Base-by-base conservation (phyloP, 257 asterid species). In the Solanum peruvianum region DNA sequence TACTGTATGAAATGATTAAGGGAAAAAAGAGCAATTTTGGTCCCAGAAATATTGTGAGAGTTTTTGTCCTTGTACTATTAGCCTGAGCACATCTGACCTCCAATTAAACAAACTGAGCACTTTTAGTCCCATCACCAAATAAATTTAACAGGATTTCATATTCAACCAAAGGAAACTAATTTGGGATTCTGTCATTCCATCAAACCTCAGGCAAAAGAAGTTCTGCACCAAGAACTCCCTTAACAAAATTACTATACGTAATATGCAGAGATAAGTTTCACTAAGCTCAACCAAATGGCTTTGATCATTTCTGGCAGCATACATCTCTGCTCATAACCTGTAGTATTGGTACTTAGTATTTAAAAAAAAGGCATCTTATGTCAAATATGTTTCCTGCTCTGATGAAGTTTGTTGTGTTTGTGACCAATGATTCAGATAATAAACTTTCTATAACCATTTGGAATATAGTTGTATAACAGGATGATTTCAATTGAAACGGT, bases 301-400 rank as follows among this genome's bases (percentile, higher is more conserved):
- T 93, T 7, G 1, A 7, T 87, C 96, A 93, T 71, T 83, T 83
- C 84, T 62, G 92, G 90, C 98, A 94, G 85, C 58, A 86, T 86
- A 96, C 37, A 81, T 29, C 56, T 39, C 35, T 71, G 89, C 89
- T 91, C 49, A 89, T 86, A 70, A 14, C 84, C 92, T 92, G 47
- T 52, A 80, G 85, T 86, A 90, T 89, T 84, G 93, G 90, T 87
- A 91, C 77, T 66, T 91, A 5, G 73, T 39, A 78, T 83, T 75
- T 86, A 95, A 94, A 89, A 84, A 84, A 89, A 20, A 94, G 94
- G 84, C 98, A 96, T 81, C 88, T 86, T 13, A 97, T 92, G 92
- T 92, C 92, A 86, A 92, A 93, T 45, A 83, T 41, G 67, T 4
- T 47, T 82, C 90, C 89, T 62, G 89, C 89, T 71, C 87, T 49